Conservation (phyloP, 1,284 basidiomycete genomes). For the Coniophora puteana region DNA sequence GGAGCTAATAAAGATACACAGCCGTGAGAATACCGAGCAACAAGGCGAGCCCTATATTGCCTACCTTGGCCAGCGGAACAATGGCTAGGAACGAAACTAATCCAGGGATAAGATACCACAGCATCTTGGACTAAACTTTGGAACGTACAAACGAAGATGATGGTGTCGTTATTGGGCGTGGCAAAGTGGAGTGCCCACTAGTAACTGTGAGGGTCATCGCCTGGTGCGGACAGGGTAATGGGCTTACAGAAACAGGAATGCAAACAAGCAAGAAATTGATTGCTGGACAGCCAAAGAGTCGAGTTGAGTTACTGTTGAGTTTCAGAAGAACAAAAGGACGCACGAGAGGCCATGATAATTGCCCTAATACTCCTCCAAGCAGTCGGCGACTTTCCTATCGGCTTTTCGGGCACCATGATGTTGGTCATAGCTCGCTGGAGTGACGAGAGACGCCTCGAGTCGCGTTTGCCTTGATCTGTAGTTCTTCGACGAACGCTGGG, state of each 20-base stretch:
- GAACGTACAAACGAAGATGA: constrained; percentile 69
- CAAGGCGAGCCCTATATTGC: constrained; percentile 5
- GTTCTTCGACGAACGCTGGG: too few species aligned
- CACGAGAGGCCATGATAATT: constrained; percentile 53
- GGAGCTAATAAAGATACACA: constrained; percentile 44
- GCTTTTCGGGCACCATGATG: constrained; percentile 29
- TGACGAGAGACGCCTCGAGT: too few species aligned
- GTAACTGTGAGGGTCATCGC: background rate
- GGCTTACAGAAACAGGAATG: constrained; percentile 66
- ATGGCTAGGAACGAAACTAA: constrained; percentile 71
- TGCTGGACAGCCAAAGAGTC: constrained; percentile 34
- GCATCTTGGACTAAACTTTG: background rate
- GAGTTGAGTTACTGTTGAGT: constrained; percentile 3
- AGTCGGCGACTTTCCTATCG: constrained; percentile 39
- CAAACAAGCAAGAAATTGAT: constrained; percentile 62
- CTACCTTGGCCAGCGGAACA: constrained; percentile 71
- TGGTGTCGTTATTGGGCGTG: constrained; percentile 46
- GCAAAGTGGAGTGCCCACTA: constrained; percentile 76
- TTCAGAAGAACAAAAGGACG: background rate
- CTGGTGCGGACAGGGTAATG: background rate
- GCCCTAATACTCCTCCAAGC: constrained; percentile 40
- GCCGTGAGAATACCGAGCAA: too few species aligned
- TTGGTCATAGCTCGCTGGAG: constrained; percentile 17
- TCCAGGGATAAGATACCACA: constrained; percentile 4
- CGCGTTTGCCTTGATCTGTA: too few species aligned